Percentiles rank a stretch among this genome's conserved stretches.
phyloP scores from a whole-genome alignment of 768 basidiomycete species.

The Pleurotus citrinopileatus region DNA sequence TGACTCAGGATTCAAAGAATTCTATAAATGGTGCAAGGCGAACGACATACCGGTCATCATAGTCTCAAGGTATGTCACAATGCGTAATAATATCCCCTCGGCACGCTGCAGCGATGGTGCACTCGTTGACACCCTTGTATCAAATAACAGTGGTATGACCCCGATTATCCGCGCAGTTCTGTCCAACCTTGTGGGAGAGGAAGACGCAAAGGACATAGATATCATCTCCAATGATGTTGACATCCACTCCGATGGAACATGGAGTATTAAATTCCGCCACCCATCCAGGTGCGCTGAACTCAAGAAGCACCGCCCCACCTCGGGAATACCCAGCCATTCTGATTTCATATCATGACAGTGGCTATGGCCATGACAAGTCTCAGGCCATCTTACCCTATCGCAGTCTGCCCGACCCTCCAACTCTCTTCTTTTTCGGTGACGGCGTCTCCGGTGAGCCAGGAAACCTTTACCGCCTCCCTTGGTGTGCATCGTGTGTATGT shows the following conservation, averaged over 20 bases:
- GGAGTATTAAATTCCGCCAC: slow-evolving; percentile 87
- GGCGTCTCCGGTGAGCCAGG: slow-evolving; percentile 80
- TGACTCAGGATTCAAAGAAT: slow-evolving; percentile 86
- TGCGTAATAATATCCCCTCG: slow-evolving; percentile 5
- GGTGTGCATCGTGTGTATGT: neutral
- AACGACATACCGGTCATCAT: slow-evolving; percentile 87
- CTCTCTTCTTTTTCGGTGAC: slow-evolving; percentile 95
- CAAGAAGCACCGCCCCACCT: neutral
- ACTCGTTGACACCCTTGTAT: neutral
- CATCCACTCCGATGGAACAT: slow-evolving; percentile 60
- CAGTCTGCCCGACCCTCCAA: slow-evolving; percentile 65
- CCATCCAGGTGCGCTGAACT: slow-evolving; percentile 65
- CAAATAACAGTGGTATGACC: slow-evolving; percentile 73
- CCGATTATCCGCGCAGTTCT: slow-evolving; percentile 91
- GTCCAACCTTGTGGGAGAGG: slow-evolving; percentile 73
- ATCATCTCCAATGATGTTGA: slow-evolving; percentile 93
- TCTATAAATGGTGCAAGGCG: slow-evolving; percentile 80
- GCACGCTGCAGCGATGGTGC: neutral
- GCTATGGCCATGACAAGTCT: slow-evolving; percentile 95
- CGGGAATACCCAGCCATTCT: slow-evolving; percentile 2
- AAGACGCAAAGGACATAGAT: slow-evolving; percentile 72
- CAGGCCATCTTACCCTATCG: slow-evolving; percentile 91
- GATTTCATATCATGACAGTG: slow-evolving; percentile 36
- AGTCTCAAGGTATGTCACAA: slow-evolving; percentile 69
- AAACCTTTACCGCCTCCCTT: neutral